Base-by-base conservation (phyloP, 805 yeast species). In the Scheffersomyces stipitis region DNA sequence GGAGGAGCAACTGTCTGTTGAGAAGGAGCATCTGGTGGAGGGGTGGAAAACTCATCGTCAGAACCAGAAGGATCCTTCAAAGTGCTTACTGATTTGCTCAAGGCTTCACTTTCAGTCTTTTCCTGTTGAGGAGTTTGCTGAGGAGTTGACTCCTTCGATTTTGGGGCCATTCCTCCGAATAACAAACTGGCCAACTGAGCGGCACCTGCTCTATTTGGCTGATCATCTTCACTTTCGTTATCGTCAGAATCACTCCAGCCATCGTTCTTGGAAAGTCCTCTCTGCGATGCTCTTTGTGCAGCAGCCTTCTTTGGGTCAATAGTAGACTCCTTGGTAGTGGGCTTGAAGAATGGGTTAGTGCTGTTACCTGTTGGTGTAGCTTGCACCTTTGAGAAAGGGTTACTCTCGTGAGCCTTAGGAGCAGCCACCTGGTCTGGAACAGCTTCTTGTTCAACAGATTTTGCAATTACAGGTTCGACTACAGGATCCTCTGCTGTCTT, bases 251-350 rank as follows among this genome's bases (percentile, higher is more conserved):
- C 78, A 42, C 78, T 78, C 64, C 74, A 75, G 38, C 64, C 80
- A 34, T 63, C 68, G 27, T 62, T 68, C 18, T 54, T 60, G 6
- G 63, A 62, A 28, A 64, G 50, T 3, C 82, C 82, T 58, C 90
- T 71, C 56, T 85, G 91, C 5, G 86, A 77, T 18, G 75, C 78
- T 59, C 93, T 71, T 58, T 84, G 90, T 2, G 81, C 83, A 38
- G 80, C 83, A 18, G 84, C 77, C 41, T 78, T 77, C 42, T 69
- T 69, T 1, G 76, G 64, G 51, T 82, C 86, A 45, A 80, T 62
- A 2, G 49, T 51, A 3, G 59, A 48, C 7, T 51, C 63, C 5
- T 46, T 39, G 4, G 42, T 22, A 7, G 45, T 39, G 5, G 78
- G 75, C 49, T 77, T 79, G 57, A 82, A 82, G 52, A 82, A 82